Evolutionary conservation across 2,329 filamentous ascomycete species (phyloP), one percentile per base, ranked within the genome.

Genomic region (Tolypocladium sp.): DNA sequence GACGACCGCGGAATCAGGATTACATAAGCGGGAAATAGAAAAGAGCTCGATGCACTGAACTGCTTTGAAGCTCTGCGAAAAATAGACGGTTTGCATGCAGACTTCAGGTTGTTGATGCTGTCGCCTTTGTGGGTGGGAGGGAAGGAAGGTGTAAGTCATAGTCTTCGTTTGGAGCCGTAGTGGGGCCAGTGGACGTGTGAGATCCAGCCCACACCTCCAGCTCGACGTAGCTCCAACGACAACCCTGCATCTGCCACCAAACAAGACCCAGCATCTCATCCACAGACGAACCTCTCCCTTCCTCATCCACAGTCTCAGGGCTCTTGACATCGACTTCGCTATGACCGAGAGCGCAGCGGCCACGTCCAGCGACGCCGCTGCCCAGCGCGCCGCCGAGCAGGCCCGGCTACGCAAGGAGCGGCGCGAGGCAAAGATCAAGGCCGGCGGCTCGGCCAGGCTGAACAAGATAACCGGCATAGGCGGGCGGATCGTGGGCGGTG

Each of bases 321-420:
- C 44, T 49, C 25, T 27, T 3, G 13, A 53, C 30, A 22, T 4
- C n/a, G 27, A 37, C 2, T 33, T 15, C 25, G 13, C 35, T 52
- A 80, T 81, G 78, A 70, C 75, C 6, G 76, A 80, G 51, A 62
- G 63, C 49, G 64, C 66, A 33, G 65, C 57, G 41, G 58, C 69
- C 49, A 71, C 70, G 17, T 67, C 73, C 30, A 66, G 60, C 70
- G 79, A 82, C 61, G 77, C 78, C 2, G 79, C 76, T 2, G 76
- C 80, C 17, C 75, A 78, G 60, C 75, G 82, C 61, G 82, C 83
- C 3, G 75, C 80, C 33, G 84, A 88, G 63, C 86, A 91, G 73
- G 87, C 87, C 42, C 85, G 89, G 54, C 79, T 91, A 60, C 87
- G 90, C 65, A 90, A 91, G 72, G 89, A 92, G 72, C 85, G 89